phyloP scores from a whole-genome alignment of 306 rosid genomes.

The Medicago lupulina region DNA sequence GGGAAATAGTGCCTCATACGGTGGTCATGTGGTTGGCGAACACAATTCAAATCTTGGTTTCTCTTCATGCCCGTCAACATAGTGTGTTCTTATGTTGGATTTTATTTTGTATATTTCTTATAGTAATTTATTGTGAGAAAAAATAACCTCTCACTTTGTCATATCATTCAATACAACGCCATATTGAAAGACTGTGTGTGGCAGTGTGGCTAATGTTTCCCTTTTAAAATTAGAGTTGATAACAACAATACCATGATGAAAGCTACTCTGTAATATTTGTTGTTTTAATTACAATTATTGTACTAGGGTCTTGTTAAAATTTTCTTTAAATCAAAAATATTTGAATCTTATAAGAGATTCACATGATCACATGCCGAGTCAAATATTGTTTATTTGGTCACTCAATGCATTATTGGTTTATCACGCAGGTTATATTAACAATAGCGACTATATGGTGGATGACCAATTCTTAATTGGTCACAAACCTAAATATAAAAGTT shows the following conservation, averaged over 20 bases:
- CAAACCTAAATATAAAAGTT: too few relatives aligned
- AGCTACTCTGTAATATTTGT: too few relatives aligned
- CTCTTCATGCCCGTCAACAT: constrained; percentile 34
- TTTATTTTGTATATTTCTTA: constrained; percentile 42
- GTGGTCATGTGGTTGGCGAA: constrained; percentile 52
- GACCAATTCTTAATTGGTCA: too few relatives aligned
- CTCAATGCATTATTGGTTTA: too few relatives aligned
- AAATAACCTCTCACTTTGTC: background rate
- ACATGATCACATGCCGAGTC: too few relatives aligned
- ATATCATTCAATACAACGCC: background rate
- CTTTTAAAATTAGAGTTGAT: background rate
- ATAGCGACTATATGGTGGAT: too few relatives aligned
- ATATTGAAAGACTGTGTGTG: background rate
- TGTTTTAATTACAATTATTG: background rate
- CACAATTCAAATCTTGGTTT: constrained; percentile 47
- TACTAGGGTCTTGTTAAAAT: too few relatives aligned
- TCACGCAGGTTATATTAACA: too few relatives aligned
- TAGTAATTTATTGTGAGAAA: constrained; percentile 9
- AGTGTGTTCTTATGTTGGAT: constrained; percentile 25
- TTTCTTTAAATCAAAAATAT: too few relatives aligned
- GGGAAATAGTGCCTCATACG: constrained; percentile 57
- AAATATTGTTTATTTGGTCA: too few relatives aligned
- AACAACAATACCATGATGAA: background rate
- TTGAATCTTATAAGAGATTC: too few relatives aligned
- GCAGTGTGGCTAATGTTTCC: background rate